phyloP scores from a whole-genome alignment of 345 rosid species.

The Linum trigynum region DNA sequence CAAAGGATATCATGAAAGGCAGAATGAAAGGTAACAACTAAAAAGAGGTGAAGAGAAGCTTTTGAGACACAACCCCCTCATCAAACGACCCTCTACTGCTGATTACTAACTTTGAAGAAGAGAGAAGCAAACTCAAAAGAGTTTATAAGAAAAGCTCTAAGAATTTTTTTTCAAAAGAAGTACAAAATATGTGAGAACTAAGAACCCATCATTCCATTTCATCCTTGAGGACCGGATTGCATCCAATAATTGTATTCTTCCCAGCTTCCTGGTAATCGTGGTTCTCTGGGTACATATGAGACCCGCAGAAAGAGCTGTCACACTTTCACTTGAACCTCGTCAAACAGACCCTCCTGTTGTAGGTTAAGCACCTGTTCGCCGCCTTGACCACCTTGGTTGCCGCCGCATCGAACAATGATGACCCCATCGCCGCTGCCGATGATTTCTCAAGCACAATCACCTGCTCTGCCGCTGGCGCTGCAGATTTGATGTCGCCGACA shows the following conservation, averaged over 20 bases:
- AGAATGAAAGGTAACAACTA: too few relatives aligned
- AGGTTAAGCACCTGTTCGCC: constrained; percentile 31
- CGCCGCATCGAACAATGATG: constrained; percentile 7
- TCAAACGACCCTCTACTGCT: background rate
- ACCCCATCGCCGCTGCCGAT: constrained; percentile 11
- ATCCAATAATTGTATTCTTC: constrained; percentile 38
- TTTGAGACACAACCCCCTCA: background rate
- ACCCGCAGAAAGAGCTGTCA: constrained; percentile 32
- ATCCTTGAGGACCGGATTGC: constrained; percentile 36
- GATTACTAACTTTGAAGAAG: background rate
- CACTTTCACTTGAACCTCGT: constrained; percentile 45
- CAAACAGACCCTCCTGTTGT: constrained; percentile 35
- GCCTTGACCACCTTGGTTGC: constrained; percentile 10
- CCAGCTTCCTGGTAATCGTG: constrained; percentile 32
- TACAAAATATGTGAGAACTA: background rate
- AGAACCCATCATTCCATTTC: background rate
- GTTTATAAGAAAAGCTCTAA: too few relatives aligned
- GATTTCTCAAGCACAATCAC: background rate
- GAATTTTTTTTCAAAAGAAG: background rate
- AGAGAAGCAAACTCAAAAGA: background rate
- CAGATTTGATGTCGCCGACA: background rate
- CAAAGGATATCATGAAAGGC: too few relatives aligned
- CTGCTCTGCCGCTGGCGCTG: background rate
- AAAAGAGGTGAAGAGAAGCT: too few relatives aligned
- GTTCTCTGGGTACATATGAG: constrained; percentile 41